Evolutionary conservation across 1,284 basidiomycete genomes (phyloP).

Genomic region (Cystobasidiaceae sp.): DNA sequence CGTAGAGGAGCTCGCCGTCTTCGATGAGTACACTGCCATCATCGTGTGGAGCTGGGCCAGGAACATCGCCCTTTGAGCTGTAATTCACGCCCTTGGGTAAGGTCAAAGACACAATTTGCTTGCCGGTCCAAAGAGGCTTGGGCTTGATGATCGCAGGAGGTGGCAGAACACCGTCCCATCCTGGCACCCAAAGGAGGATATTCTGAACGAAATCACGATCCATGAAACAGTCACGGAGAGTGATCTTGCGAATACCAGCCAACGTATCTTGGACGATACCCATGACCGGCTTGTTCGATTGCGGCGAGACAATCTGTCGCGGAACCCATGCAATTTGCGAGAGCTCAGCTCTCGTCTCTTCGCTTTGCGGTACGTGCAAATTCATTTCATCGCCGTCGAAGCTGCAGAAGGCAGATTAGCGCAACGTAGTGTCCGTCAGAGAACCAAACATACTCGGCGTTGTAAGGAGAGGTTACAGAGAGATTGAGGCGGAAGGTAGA

Average conservation of each 20-base stretch:
- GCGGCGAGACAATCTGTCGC: slow-evolving; percentile 94
- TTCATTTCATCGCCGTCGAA: slow-evolving; percentile 99
- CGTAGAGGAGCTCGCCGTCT: slow-evolving; percentile 93
- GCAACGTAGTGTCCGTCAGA: background rate
- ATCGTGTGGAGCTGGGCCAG: slow-evolving; percentile 72
- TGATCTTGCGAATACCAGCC: slow-evolving; percentile 96
- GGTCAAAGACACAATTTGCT: slow-evolving; percentile 86
- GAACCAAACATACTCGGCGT: slow-evolving; percentile 60
- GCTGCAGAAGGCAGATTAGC: slow-evolving; percentile 41
- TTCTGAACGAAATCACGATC: slow-evolving; percentile 95
- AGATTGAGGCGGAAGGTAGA: slow-evolving; percentile 97
- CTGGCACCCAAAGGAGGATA: slow-evolving; percentile 93
- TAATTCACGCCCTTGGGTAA: slow-evolving; percentile 98
- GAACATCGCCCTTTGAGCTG: slow-evolving; percentile 64
- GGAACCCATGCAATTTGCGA: slow-evolving; percentile 99
- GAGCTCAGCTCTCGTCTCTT: slow-evolving; percentile 97
- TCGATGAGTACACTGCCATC: slow-evolving; percentile 96
- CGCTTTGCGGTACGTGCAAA: slow-evolving; percentile 97
- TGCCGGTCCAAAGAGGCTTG: slow-evolving; percentile 95
- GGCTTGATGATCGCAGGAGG: slow-evolving; percentile 93
- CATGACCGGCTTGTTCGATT: slow-evolving; percentile 99
- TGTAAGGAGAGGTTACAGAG: slow-evolving; percentile 82
- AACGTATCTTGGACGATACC: slow-evolving; percentile 99
- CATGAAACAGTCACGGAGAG: slow-evolving; percentile 85
- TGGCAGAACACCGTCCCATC: slow-evolving; percentile 92